phyloP scores from a whole-genome alignment of 495 filamentous ascomycete genomes.

The Apodospora peruviana region DNA sequence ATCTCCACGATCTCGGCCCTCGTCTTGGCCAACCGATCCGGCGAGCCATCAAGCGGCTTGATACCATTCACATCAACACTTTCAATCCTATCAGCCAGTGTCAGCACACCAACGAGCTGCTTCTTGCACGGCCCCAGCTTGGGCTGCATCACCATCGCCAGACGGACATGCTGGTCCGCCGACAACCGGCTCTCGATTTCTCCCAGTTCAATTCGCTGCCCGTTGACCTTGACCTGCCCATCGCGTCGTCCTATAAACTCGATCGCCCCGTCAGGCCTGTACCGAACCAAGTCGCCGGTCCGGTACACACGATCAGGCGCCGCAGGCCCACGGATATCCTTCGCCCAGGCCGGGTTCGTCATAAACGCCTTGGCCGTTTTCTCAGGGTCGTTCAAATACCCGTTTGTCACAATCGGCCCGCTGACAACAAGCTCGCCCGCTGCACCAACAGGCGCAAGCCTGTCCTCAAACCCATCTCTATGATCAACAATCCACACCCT shows the following conservation, averaged over 20 bases:
- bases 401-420: conserved; percentile 44
- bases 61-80: no score
- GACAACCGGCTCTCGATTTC: conserved; percentile 51
- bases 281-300: conserved; percentile 55
- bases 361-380: background rate
- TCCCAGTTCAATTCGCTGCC: conserved; percentile 33
- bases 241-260: conserved; percentile 28
- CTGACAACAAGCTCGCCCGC: conserved; percentile 73
- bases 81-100: conserved; percentile 1
- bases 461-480: conserved; percentile 48
- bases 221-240: conserved; percentile 34
- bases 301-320: conserved; percentile 41
- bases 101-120: conserved; percentile 14
- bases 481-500: conserved; percentile 51
- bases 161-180: conserved; percentile 8
- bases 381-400: conserved; percentile 64
- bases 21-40: conserved; percentile 5
- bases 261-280: conserved; percentile 33
- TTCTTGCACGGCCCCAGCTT: conserved; percentile 14
- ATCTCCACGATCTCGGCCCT: conserved; percentile 1
- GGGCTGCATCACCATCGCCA: conserved; percentile 14
- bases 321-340: background rate
- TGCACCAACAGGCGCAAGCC: conserved; percentile 59
- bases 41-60: conserved; percentile 5
- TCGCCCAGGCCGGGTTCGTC: background rate